Conservation (phyloP, 2,329 filamentous ascomycete genomes). For the Arthroderma uncinatum region DNA sequence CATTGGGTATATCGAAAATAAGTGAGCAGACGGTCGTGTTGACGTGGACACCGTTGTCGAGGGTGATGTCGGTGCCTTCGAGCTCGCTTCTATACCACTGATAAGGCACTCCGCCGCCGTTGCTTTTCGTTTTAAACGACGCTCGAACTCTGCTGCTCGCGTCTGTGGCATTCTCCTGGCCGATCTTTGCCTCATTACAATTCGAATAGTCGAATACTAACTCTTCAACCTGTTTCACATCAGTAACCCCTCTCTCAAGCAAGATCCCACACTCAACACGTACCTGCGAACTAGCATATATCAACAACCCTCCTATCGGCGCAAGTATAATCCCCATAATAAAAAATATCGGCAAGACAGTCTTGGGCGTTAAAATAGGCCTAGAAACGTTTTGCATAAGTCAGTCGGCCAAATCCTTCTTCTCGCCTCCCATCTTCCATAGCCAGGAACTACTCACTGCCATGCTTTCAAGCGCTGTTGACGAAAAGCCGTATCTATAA, state of each 20-base stretch:
- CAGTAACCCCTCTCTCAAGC: not conserved
- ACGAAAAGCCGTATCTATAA: conserved; percentile 80
- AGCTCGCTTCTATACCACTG: conserved; percentile 19
- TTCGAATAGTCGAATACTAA: conserved; percentile 80
- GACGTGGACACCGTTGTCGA: conserved; percentile 19
- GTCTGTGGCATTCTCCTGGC: conserved; percentile 42
- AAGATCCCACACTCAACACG: conserved; percentile 14
- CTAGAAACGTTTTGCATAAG: conserved; percentile 34
- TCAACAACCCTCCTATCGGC: conserved; percentile 73
- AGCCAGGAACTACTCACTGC: conserved; percentile 56
- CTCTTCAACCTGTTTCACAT: conserved; percentile 62
- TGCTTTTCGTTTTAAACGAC: conserved; percentile 56
- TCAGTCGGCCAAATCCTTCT: not conserved
- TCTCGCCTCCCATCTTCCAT: not conserved
- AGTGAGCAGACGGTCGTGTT: conserved; percentile 54
- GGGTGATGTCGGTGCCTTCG: conserved; percentile 13
- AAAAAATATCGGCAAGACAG: conserved; percentile 84
- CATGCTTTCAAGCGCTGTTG: conserved; percentile 97
- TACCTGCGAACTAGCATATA: conserved; percentile 77
- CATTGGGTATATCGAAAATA: conserved; percentile 66
- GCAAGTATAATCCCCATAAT: conserved; percentile 83
- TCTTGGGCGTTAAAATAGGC: conserved; percentile 91
- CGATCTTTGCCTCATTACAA: conserved; percentile 49
- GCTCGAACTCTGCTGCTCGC: conserved; percentile 45
- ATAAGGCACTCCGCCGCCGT: conserved; percentile 24